These are phyloP conservation scores for Ramaria sp. DNA, from an alignment of 768 basidiomycete species.

Conservation along the genomic window DNA sequence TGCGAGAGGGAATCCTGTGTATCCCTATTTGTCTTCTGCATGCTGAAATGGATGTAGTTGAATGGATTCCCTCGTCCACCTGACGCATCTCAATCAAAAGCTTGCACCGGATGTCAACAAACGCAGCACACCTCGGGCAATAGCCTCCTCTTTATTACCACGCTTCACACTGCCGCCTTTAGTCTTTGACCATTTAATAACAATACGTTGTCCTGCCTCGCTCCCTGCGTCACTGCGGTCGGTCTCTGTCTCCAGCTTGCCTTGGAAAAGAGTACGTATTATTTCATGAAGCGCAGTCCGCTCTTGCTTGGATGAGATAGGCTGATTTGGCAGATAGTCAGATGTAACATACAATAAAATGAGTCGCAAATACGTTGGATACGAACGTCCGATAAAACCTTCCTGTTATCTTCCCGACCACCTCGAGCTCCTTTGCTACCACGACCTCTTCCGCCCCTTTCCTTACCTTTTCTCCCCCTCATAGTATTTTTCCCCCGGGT, in stretches of 20 bases:
- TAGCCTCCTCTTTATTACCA: constrained; percentile 1
- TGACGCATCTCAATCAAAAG: background rate
- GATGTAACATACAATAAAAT: constrained; percentile 12
- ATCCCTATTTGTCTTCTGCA: constrained; percentile 96
- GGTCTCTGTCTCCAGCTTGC: constrained; percentile 79
- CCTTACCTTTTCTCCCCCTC: constrained; percentile 18
- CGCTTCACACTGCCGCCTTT: constrained; percentile 4
- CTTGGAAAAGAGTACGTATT: constrained; percentile 70
- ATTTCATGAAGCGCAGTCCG: constrained; percentile 76
- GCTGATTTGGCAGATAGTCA: constrained; percentile 31
- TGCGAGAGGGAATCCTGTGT: constrained; percentile 88
- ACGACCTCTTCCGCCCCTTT: constrained; percentile 31
- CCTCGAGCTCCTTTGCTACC: constrained; percentile 37
- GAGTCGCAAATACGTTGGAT: constrained; percentile 8
- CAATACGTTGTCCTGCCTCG: constrained; percentile 67
- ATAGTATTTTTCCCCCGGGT: constrained; percentile 17
- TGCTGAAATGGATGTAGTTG: constrained; percentile 89
- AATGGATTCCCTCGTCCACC: constrained; percentile 7
- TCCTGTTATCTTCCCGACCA: constrained; percentile 55
- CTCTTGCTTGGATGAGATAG: constrained; percentile 69
- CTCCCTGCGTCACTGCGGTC: constrained; percentile 31
- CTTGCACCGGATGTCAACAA: background rate
- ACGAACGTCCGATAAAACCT: constrained; percentile 75
- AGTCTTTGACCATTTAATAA: constrained; percentile 62
- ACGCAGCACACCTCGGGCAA: background rate